Conservation (phyloP, 2,329 filamentous ascomycete species). For the Aspergillus sp. region DNA sequence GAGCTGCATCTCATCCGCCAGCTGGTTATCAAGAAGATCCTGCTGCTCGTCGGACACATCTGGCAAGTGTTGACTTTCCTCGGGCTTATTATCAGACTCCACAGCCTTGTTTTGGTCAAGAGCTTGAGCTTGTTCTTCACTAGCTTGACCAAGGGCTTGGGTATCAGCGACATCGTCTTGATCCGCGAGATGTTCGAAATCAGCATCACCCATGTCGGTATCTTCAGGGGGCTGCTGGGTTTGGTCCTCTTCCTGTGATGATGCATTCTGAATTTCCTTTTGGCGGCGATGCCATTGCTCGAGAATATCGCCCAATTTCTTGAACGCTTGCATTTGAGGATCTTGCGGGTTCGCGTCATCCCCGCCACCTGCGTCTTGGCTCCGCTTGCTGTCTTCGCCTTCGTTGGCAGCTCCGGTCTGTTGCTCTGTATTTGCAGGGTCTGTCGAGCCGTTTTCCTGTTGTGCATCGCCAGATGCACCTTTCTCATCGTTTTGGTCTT, state of each 20-base stretch:
- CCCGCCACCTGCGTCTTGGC: conserved; percentile 31
- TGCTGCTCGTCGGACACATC: conserved; percentile 42
- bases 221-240: conserved; percentile 53
- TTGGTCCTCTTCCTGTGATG: conserved; percentile 48
- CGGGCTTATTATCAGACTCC: conserved; percentile 56
- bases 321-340: conserved; percentile 68
- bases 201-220: conserved; percentile 69
- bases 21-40: conserved; percentile 40
- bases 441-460: conserved; percentile 39
- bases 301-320: conserved; percentile 87
- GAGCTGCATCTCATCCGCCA: conserved; percentile 43
- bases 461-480: conserved; percentile 44
- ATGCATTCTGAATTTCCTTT: conserved; percentile 67
- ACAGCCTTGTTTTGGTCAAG: conserved; percentile 87
- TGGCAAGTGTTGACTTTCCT: conserved; percentile 56
- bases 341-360: conserved; percentile 32
- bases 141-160: conserved; percentile 84
- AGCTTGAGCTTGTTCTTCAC: conserved; percentile 78
- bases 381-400: conserved; percentile 33
- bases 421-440: conserved; percentile 44
- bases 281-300: conserved; percentile 91
- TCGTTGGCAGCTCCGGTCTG: conserved; percentile 39
- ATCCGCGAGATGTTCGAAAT: conserved; percentile 89
- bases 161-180: conserved; percentile 78
- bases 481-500: conserved; percentile 39